Evolutionary conservation across 345 rosid genomes (phyloP), one percentile per base, ranked within the genome.

Genomic region (Camelina hispida): DNA sequence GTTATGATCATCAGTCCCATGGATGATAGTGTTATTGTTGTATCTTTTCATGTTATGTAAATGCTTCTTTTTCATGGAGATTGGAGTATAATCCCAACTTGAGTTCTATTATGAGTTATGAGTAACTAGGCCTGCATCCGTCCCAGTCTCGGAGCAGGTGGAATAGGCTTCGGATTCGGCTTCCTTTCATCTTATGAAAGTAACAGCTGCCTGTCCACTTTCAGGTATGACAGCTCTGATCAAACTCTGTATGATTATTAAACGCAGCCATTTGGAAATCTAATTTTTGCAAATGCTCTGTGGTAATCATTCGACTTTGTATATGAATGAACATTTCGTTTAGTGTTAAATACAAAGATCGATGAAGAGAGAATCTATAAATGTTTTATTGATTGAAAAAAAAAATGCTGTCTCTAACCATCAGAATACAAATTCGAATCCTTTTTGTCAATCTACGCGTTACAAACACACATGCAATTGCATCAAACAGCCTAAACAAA

Each of bases 121-220:
- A 32, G 30, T 28, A 28, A 72, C 68, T 90, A 79, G 85, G 83
- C 63, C 72, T 91, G 87, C 90, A 87, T 72, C 97, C 97, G 1
- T 38, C 80, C 20, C 83, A 85, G 50, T 58, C 54, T 8, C 73
- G 76, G 43, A 83, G 88, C 79, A 86, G 81, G 80, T 90, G 97
- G 97, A 91, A 90, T 73, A 85, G 92, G 83, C 78, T 90, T 63
- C 81, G 97, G 52, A 64, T 95, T 70, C 51, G 46, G 68, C 43
- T 87, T 16, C 91, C 96, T 58, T 62, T 78, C 71, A 18, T 76
- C 57, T 62, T 65, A 2, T 74, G 51, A 57, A 55, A 23, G 11
- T 10, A 52, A 51, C 18, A 38, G 10, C 43, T 9, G 38, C 66
- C 7, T 47, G 1, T 32, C 52, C 32, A n/a, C 5, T 58, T 34